Evolutionary conservation across 257 asterid genomes (phyloP), one percentile per base, ranked within the genome.

Genomic region (Gentiana macrophylla): DNA sequence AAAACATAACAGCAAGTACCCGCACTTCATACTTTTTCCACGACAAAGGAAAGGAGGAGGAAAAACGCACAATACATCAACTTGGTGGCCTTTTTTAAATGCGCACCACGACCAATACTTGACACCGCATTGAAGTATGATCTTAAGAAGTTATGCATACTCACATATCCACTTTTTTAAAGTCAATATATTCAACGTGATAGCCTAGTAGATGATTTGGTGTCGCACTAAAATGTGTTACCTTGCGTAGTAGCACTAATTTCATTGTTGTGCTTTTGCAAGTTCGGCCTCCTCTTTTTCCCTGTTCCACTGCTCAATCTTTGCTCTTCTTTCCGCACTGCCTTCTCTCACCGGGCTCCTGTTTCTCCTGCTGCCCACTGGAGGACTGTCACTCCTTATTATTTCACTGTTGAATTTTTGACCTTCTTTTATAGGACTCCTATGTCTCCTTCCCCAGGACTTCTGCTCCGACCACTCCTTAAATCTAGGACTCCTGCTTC

Each of bases 301-400:
- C 76, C 77, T 86, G 59, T 86, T 86, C 95, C 95, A 86, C 52
- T 70, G 94, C 74, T 81, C 94, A 54, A 86, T 86, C 63, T 61
- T 83, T 41, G 89, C 95, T 75, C 94, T 77, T 69, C 95, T 86
- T 69, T 86, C 95, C 9, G 74, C 94, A 64, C 94, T 86, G 69
- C 82, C 83, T 64, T 79, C 95, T 56, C 94, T 62, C 11, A 62
- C 68, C 2, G 86, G 77, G 41, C 72, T 73, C 74, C 90, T 73
- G 60, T 74, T 82, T 70, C 86, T 74, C 71, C 83, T 73, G 3
- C 83, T 73, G 3, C 77, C 79, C 43, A 62, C 71, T 53, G 84
- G 83, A 55, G 89, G 75, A 13, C 49, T 43, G 24, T 64, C 72
- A 6, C 32, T 60, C 13, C 59, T 65, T 38, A 58, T 72, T 69